Evolutionary conservation across 2,329 filamentous ascomycete genomes (phyloP).

Genomic region (Lecanoromycetidae sp.): DNA sequence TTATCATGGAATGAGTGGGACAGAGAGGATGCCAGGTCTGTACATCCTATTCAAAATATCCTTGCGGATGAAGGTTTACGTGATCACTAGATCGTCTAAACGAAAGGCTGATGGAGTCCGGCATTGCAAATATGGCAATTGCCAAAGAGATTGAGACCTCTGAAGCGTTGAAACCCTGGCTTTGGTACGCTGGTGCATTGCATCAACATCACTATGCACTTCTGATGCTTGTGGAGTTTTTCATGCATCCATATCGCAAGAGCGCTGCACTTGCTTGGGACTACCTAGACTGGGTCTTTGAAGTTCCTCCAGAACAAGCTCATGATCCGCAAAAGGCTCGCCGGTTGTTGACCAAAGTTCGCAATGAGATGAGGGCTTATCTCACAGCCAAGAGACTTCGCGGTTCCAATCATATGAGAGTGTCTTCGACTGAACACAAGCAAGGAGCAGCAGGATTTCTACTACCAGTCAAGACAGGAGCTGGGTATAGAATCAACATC

Average conservation of each 20-base stretch:
- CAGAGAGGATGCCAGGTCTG: conserved; percentile 22
- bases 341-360: conserved; percentile 50
- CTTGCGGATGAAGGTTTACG: no score
- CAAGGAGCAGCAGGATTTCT: background rate
- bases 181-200: conserved; percentile 59
- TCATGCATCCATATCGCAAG: conserved; percentile 43
- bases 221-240: conserved; percentile 56
- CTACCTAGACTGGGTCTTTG: conserved; percentile 61
- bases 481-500: no score
- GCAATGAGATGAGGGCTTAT: conserved; percentile 18
- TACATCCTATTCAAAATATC: no score
- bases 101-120: conserved; percentile 51
- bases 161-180: conserved; percentile 45
- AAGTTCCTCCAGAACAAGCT: conserved; percentile 41
- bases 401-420: no score
- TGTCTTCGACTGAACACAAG: background rate
- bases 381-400: background rate
- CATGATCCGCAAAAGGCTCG: conserved; percentile 48
- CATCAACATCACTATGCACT: conserved; percentile 63
- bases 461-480: no score
- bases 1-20: conserved; percentile 51
- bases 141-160: conserved; percentile 43
- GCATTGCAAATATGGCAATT: conserved; percentile 42
- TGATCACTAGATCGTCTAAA: conserved; percentile 41
- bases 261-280: conserved; percentile 57